These are phyloP conservation scores for Cercospora sp. DNA, from an alignment of 2,329 filamentous ascomycete genomes.

Conservation along the genomic window DNA sequence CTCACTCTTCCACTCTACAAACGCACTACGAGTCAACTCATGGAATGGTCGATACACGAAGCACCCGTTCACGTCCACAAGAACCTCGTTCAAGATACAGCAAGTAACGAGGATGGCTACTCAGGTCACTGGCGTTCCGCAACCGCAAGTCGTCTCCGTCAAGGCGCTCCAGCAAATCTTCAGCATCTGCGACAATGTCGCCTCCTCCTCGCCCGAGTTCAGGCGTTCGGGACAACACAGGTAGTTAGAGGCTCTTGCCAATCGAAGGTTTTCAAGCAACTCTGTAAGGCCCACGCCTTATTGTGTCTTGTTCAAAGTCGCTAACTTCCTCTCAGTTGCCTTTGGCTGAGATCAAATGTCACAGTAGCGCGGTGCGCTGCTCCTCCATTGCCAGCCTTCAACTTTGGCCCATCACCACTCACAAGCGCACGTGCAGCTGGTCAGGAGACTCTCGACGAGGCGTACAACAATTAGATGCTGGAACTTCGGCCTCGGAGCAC, in stretches of 20 bases:
- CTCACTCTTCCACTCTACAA: not conserved
- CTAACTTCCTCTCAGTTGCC: not conserved
- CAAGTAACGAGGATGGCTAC: slow-evolving; percentile 25
- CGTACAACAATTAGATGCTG: not conserved
- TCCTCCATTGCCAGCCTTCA: not conserved
- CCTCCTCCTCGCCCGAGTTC: not conserved
- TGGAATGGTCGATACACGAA: not conserved
- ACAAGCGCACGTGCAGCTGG: not conserved
- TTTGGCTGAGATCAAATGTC: not conserved
- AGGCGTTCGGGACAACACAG: not conserved
- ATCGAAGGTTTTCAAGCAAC: not conserved
- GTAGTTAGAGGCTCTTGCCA: not conserved
- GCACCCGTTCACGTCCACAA: not conserved
- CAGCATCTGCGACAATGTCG: slow-evolving; percentile 19
- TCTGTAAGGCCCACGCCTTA: not conserved
- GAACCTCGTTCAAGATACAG: slow-evolving; percentile 11
- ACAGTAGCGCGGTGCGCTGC: not conserved
- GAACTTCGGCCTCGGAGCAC: not conserved
- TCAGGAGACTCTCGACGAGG: not conserved
- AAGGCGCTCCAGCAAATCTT: slow-evolving; percentile 20
- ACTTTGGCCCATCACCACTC: not conserved
- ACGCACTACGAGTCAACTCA: not conserved
- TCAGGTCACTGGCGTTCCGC: slow-evolving; percentile 19
- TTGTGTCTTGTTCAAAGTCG: not conserved
- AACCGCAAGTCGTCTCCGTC: slow-evolving; percentile 4